Percentiles rank a stretch among this genome's conserved stretches.
Conservation (phyloP, 768 basidiomycete species). For the Saitozyma sp. region DNA sequence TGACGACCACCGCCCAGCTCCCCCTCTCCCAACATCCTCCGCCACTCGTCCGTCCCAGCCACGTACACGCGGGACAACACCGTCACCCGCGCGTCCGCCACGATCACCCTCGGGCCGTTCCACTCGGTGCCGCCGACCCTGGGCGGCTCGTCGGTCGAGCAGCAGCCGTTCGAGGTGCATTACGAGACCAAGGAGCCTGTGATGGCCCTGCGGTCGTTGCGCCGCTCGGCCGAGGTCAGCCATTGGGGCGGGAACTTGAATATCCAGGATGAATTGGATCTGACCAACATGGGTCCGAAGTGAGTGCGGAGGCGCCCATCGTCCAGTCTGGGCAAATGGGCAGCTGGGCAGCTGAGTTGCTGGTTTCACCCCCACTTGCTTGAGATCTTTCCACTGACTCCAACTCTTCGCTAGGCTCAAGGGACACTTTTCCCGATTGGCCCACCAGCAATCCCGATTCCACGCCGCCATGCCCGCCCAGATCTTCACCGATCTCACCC, state of each 20-base stretch:
- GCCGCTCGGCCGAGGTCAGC: slow-evolving; percentile 82
- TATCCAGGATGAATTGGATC: slow-evolving; percentile 78
- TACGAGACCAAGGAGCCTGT: slow-evolving; percentile 82
- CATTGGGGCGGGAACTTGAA: slow-evolving; percentile 97
- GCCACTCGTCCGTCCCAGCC: slow-evolving; percentile 58
- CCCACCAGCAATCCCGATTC: slow-evolving; percentile 75
- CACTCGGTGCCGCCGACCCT: slow-evolving; percentile 67
- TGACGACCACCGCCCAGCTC: slow-evolving; percentile 57
- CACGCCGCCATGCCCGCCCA: slow-evolving; percentile 63
- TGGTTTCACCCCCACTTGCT: neutral
- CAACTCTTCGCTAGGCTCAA: slow-evolving; percentile 65
- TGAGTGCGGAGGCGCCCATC: slow-evolving; percentile 56
- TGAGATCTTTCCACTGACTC: neutral
- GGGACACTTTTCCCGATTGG: slow-evolving; percentile 90
- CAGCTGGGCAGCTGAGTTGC: neutral
- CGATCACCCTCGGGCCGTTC: slow-evolving; percentile 86
- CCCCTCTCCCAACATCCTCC: slow-evolving; percentile 68
- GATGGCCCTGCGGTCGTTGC: slow-evolving; percentile 69
- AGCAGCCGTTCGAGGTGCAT: slow-evolving; percentile 70
- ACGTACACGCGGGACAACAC: slow-evolving; percentile 61
- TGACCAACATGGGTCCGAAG: slow-evolving; percentile 89
- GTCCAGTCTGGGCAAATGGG: neutral
- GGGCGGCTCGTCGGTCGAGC: slow-evolving; percentile 59
- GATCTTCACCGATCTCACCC: slow-evolving; percentile 68
- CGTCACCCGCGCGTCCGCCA: slow-evolving; percentile 74